Base-by-base conservation (phyloP, 257 asterid species). In the Penstemon newberryi region DNA sequence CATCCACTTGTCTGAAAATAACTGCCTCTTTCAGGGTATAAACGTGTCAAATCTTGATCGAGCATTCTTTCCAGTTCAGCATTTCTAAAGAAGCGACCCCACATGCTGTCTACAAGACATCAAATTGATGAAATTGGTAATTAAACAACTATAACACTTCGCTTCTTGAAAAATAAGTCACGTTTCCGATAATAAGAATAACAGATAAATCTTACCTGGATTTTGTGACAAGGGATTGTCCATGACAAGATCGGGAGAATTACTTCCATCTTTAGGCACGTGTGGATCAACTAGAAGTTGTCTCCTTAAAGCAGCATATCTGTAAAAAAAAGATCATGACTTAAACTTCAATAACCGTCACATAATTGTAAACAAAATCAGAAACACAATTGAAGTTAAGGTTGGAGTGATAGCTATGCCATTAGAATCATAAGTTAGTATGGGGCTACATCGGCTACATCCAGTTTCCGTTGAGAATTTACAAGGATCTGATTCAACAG, bases 21-120 rank as follows among this genome's bases (percentile, higher is more conserved):
- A 85, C 96, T 87, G 75, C 95, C 95, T 65, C 88, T 86, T 77
- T 90, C 99, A 75, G 97, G 97, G 83, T 93, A 93, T 73, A 93
- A 81, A 18, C 97, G 99, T 0, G 96, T 82, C 83, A 90, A 83
- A 85, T 93, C 99, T 81, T 93, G 96, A 78, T 93, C 99, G 65
- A 93, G 88, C 99, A 88, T 88, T 69, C 87, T 87, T 85, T 93
- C 97, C 67, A 93, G 77, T 76, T 93, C 97, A n/a, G 99, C 97
- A 73, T 88, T 90, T 72, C 75, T 83, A 77, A 93, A 90, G 82
- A 90, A 93, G 41, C 96, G 97, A 56, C 97, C 89, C 97, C 98
- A 93, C 96, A 84, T 90, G 87, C 98, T 93, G 82, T 93, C 97
- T 93, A 79, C 75, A 71, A 57, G 63, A 64, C 39, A 53, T 19